Conservation (phyloP, 805 yeast species). For the Candida succiphila region DNA sequence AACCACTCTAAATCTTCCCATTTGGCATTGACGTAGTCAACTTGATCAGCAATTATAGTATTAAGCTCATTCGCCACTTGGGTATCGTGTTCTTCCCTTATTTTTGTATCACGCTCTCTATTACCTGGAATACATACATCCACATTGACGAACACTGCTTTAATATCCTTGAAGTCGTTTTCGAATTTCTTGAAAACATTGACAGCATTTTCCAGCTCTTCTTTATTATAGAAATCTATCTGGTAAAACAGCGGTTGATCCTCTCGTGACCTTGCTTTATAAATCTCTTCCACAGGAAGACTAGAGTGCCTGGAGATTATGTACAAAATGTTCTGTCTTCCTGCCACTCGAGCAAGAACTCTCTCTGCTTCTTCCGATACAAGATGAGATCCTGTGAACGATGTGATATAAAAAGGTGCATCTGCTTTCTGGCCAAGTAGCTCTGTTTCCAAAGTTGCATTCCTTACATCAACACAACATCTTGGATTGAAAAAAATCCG, state of each 20-base stretch:
- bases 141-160: constrained; percentile 74
- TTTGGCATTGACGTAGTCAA: constrained; percentile 18
- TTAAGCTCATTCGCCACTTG: constrained; percentile 5
- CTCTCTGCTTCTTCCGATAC: constrained; percentile 85
- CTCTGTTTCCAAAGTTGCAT: constrained; percentile 50
- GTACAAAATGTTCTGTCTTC: constrained; percentile 52
- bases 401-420: constrained; percentile 82
- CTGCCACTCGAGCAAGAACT: constrained; percentile 68
- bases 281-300: constrained; percentile 68
- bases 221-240: constrained; percentile 52
- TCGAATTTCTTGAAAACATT: constrained; percentile 10
- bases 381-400: constrained; percentile 78
- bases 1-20: constrained; percentile 57
- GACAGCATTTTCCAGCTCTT: constrained; percentile 48
- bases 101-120: constrained; percentile 75
- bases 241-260: constrained; percentile 75
- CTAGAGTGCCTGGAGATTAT: constrained; percentile 85
- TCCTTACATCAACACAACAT: constrained; percentile 62
- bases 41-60: constrained; percentile 5
- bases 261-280: constrained; percentile 40
- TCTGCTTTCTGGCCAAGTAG: constrained; percentile 57
- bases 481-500: constrained; percentile 79
- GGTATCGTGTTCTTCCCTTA: constrained; percentile 38
- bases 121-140: constrained; percentile 82
- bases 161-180: constrained; percentile 42